Conservation (phyloP, 306 rosid genomes). For the Sindora glabra region DNA sequence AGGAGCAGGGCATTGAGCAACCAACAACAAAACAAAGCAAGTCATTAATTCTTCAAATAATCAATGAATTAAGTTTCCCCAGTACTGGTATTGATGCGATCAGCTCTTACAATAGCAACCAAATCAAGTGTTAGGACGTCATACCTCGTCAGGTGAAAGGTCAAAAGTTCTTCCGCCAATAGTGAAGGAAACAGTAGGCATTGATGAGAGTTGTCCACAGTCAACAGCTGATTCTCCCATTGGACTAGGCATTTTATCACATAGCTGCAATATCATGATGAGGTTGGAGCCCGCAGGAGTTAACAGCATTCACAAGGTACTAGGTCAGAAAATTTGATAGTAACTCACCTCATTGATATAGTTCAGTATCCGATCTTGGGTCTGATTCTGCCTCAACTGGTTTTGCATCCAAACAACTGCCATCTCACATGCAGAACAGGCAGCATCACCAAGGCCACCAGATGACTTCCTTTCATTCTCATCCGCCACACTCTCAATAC, state of each 20-base stretch:
- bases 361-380: slow-evolving; percentile 44
- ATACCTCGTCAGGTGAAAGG: slow-evolving; percentile 62
- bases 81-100: not conserved
- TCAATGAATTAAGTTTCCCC: not conserved
- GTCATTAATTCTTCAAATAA: no score
- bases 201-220: slow-evolving; percentile 46
- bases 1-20: no score
- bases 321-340: not conserved
- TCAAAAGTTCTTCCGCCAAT: slow-evolving; percentile 62
- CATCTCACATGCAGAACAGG: slow-evolving; percentile 86
- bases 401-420: slow-evolving; percentile 82
- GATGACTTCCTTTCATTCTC: slow-evolving; percentile 35
- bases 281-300: slow-evolving; percentile 19
- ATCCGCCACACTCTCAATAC: slow-evolving; percentile 69
- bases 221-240: slow-evolving; percentile 65
- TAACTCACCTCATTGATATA: slow-evolving; percentile 52
- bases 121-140: slow-evolving; percentile 13
- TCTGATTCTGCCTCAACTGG: slow-evolving; percentile 64
- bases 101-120: not conserved
- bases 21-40: no score
- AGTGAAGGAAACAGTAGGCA: slow-evolving; percentile 80
- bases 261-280: slow-evolving; percentile 51
- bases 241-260: slow-evolving; percentile 66
- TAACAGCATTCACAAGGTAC: not conserved
- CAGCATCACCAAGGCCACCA: slow-evolving; percentile 36